A percentile compares a stretch with the other conserved stretches of the same genome.
Evolutionary conservation across 345 rosid genomes (phyloP).

Genomic region (Bruguiera sexangula): DNA sequence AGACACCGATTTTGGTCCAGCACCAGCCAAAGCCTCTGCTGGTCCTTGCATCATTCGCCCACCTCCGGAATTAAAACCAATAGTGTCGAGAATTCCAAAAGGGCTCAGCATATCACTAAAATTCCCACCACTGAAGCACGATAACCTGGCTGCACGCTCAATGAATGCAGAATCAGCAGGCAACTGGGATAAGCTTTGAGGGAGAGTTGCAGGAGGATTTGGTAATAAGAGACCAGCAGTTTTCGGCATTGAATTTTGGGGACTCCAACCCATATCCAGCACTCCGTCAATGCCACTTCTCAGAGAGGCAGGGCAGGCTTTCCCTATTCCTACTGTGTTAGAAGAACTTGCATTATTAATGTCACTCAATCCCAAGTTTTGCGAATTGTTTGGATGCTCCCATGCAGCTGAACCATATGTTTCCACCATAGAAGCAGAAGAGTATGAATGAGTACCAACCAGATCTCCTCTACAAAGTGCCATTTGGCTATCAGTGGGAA

Average conservation of each 20-base stretch:
- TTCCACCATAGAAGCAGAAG: conserved; percentile 69
- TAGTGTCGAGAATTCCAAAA: conserved; percentile 52
- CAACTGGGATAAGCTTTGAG: conserved; percentile 72
- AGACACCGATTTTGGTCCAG: conserved; percentile 33
- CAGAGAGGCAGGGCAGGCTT: conserved; percentile 43
- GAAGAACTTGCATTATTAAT: conserved; percentile 39
- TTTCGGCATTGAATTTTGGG: conserved; percentile 55
- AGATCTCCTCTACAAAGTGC: conserved; percentile 32
- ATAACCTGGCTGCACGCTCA: conserved; percentile 95
- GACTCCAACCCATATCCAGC: conserved; percentile 70
- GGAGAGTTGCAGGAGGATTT: conserved; percentile 46
- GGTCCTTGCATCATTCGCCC: conserved; percentile 57
- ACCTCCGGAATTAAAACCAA: conserved; percentile 50
- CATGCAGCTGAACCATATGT: conserved; percentile 60
- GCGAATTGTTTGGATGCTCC: conserved; percentile 61
- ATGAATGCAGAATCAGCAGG: conserved; percentile 88
- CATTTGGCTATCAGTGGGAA: conserved; percentile 48
- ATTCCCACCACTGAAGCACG: conserved; percentile 71
- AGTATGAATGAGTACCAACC: conserved; percentile 52
- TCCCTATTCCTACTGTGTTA: conserved; percentile 35
- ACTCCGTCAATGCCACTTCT: conserved; percentile 51
- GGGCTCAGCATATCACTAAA: conserved; percentile 65
- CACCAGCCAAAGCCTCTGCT: conserved; percentile 33
- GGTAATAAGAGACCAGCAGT: conserved; percentile 60
- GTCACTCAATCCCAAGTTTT: conserved; percentile 59